A percentile compares a stretch with the other conserved stretches of the same genome.
Conservation (phyloP, 2,329 filamentous ascomycete genomes). For the Aspergillus quadrilineatus region DNA sequence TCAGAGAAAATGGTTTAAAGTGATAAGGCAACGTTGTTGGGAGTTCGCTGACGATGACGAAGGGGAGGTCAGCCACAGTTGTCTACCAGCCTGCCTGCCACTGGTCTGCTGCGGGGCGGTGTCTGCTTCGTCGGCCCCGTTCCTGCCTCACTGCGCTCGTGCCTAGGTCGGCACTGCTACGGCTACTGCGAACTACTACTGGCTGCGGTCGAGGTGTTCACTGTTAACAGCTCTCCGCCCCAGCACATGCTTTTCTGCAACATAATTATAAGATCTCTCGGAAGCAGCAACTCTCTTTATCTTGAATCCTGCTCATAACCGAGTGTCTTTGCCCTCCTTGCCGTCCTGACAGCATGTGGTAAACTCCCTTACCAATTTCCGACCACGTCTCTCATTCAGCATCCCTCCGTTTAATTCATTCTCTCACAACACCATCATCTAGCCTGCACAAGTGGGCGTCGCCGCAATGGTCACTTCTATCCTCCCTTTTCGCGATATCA, state of each 20-base stretch:
- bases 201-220: constrained; percentile 1
- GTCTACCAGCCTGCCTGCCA: constrained; percentile 7
- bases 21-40: constrained; percentile 6
- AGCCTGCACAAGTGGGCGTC: constrained; percentile 31
- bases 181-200: not conserved
- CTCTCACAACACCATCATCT: not conserved
- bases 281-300: constrained; percentile 12
- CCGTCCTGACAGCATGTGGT: constrained; percentile 17
- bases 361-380: constrained; percentile 3
- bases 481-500: constrained; percentile 91
- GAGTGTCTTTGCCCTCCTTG: not conserved
- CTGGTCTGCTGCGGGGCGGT: constrained; percentile 13
- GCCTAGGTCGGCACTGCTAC: not conserved
- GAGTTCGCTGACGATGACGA: constrained; percentile 35
- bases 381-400: constrained; percentile 8
- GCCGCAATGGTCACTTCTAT: constrained; percentile 35
- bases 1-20: constrained; percentile 5
- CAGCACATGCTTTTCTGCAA: constrained; percentile 18
- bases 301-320: not conserved
- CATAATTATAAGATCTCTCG: not conserved
- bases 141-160: constrained; percentile 15
- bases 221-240: constrained; percentile 2
- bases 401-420: constrained; percentile 3
- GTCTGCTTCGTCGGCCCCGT: constrained; percentile 3
- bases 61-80: constrained; percentile 33